Conservation (phyloP, 257 asterid genomes). For the Avicennia marina region DNA sequence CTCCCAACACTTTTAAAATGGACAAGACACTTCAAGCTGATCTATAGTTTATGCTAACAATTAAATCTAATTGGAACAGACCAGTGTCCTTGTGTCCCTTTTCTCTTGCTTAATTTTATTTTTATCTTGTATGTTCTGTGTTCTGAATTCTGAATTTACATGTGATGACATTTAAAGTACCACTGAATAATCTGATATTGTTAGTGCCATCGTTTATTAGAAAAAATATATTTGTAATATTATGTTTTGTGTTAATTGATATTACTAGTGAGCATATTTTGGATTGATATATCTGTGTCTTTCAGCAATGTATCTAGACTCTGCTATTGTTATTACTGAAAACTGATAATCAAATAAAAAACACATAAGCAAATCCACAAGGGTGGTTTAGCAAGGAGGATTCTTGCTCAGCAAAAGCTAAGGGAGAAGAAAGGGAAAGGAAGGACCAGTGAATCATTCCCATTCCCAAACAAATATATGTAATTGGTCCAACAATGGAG, state of each 20-base stretch:
- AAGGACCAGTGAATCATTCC: neutral
- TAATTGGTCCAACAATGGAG: neutral
- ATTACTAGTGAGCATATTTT: neutral
- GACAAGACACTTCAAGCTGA: no score
- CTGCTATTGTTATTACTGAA: neutral
- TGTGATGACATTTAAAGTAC: neutral
- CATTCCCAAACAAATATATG: neutral
- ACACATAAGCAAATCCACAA: neutral
- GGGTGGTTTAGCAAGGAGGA: conserved; percentile 1
- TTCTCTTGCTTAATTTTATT: no score
- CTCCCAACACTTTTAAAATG: no score
- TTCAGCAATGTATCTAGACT: neutral
- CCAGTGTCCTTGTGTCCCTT: no score
- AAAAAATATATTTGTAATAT: neutral
- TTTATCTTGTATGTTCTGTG: no score
- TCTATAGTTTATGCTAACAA: no score
- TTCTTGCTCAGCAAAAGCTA: neutral
- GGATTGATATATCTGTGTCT: no score
- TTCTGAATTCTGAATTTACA: no score
- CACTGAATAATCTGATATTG: neutral
- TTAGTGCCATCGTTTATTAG: neutral
- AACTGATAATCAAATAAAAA: neutral
- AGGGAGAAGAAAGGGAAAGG: neutral
- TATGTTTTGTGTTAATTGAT: conserved; percentile 5
- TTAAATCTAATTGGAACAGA: no score